Percentiles rank a stretch among this genome's conserved stretches.
Evolutionary conservation across 306 rosid species (phyloP).

Genomic region (Alnus rubra): DNA sequence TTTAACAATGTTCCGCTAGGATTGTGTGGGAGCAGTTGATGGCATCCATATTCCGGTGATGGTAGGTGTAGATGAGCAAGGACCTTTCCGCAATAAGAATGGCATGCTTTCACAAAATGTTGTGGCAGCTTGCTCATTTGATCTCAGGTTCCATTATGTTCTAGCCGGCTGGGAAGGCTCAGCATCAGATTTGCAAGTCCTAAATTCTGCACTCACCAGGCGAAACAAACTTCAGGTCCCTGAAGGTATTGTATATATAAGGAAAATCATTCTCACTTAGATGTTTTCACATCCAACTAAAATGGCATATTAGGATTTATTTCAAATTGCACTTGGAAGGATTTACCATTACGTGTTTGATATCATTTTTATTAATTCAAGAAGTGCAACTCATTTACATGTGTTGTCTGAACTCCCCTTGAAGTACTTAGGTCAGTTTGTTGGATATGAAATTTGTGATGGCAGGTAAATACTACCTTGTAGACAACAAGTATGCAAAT

Average conservation of each 20-base stretch:
- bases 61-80: constrained; percentile 94
- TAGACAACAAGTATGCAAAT: constrained; percentile 72
- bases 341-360: neutral
- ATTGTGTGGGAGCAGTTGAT: constrained; percentile 82
- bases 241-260: constrained; percentile 55
- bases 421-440: constrained; percentile 9
- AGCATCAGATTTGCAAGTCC: constrained; percentile 76
- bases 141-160: constrained; percentile 82
- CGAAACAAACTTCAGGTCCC: constrained; percentile 71
- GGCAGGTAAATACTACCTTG: constrained; percentile 85
- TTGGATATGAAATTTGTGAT: constrained; percentile 25
- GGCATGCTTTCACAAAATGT: constrained; percentile 82
- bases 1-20: constrained; percentile 42
- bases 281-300: neutral
- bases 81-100: constrained; percentile 88
- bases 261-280: constrained; percentile 2
- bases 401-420: constrained; percentile 10
- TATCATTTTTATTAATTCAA: neutral
- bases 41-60: constrained; percentile 82
- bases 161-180: constrained; percentile 99
- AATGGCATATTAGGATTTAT: neutral
- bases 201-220: constrained; percentile 77
- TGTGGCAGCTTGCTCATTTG: constrained; percentile 89
- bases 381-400: constrained; percentile 4
- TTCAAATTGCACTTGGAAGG: neutral